Base-by-base conservation (phyloP, 306 rosid species). In the Fagus crenata region DNA sequence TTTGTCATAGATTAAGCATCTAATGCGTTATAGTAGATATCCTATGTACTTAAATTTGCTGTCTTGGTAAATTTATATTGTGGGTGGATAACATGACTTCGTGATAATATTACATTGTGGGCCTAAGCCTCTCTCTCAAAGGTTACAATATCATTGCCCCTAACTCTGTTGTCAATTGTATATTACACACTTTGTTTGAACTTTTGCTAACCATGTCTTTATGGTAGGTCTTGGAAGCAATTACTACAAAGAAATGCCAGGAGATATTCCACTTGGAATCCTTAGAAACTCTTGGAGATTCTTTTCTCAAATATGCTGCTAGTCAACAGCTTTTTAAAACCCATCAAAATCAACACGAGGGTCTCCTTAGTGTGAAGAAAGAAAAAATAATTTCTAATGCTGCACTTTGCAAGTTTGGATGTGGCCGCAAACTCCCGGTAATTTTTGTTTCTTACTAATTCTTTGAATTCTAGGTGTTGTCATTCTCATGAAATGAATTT, bases 251-350 rank as follows among this genome's bases (percentile, higher is more conserved):
- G 60, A 81, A 76, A 46, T 90, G 97, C 79, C 87, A 85, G n/a
- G 98, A 94, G 76, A n/a, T 77, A 28, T 84, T 88, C 73, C 89
- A 94, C 82, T 86, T 92, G 37, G 97, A 94, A 81, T 92, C 98
- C 72, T 79, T 94, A 11, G 98, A 90, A 82, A 89, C 96, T 71
- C 96, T 92, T 54, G 98, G 98, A 59, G 98, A 94, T 85, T 94
- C 98, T 49, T 94, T 92, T 84, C 85, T 94, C 39, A 94, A 94
- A 84, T 94, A 90, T 77, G 96, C 92, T 35, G 78, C 84, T 11
- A 68, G 96, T 67, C 94, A 85, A 69, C 89, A 94, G 9, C 95
- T 94, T 46, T 94, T 90, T 39, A 77, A 78, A 18, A 71, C 77
- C 58, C 73, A 78, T 81, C 87, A 84, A 71, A 84, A 81, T 77